Conservation (phyloP, 31 red algal species). For the Asparagopsis taxiformis region DNA sequence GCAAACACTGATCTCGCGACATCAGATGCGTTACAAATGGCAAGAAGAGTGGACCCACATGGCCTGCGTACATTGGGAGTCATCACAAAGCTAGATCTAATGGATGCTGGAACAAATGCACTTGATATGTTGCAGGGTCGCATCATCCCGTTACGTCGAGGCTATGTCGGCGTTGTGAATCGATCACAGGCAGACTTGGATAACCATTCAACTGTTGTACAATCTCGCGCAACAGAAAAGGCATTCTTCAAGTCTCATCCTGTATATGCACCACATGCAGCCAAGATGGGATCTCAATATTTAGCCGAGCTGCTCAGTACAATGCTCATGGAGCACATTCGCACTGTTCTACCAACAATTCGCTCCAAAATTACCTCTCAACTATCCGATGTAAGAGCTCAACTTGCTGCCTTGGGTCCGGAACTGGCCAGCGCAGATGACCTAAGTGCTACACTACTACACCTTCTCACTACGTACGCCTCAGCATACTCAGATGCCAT, state of each 20-base stretch:
- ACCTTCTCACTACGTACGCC: constrained; percentile 88
- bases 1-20: constrained; percentile 97
- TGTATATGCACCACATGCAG: constrained; percentile 76
- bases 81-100: constrained; percentile 97
- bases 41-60: constrained; percentile 83
- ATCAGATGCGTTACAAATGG: constrained; percentile 95
- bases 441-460: constrained; percentile 69
- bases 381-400: constrained; percentile 62
- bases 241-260: constrained; percentile 91
- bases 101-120: constrained; percentile 98
- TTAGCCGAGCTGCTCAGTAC: constrained; percentile 73
- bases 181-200: constrained; percentile 84
- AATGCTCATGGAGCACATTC: constrained; percentile 97
- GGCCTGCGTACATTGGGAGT: constrained; percentile 95
- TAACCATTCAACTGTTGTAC: constrained; percentile 27
- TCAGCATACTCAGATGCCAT: constrained; percentile 74
- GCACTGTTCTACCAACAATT: constrained; percentile 78
- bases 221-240: constrained; percentile 77
- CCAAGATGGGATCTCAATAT: constrained; percentile 84
- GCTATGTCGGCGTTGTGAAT: constrained; percentile 97
- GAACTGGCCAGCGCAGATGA: constrained; percentile 60
- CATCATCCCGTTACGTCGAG: constrained; percentile 78
- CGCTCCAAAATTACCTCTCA: constrained; percentile 68
- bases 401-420: constrained; percentile 69
- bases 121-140: constrained; percentile 86